Evolutionary conservation across 306 rosid genomes (phyloP).

Genomic region (Lupinus albus): DNA sequence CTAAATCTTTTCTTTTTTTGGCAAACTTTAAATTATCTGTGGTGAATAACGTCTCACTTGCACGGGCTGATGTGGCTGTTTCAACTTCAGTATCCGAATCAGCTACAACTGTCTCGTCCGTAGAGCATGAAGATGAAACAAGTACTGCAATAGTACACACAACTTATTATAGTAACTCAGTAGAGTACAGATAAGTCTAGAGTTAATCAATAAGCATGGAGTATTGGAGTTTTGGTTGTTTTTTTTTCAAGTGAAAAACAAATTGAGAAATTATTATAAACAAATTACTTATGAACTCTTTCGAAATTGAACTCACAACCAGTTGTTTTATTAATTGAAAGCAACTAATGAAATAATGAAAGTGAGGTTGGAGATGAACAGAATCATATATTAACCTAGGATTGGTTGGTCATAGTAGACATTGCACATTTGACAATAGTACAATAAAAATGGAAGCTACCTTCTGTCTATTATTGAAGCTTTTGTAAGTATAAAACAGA

Average conservation of each 20-base stretch:
- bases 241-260: slow-evolving; percentile 13
- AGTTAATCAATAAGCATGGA: slow-evolving; percentile 3
- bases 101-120: slow-evolving; percentile 85
- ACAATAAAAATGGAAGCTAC: slow-evolving; percentile 23
- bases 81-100: slow-evolving; percentile 84
- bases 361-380: neutral
- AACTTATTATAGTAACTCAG: slow-evolving; percentile 25
- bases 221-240: slow-evolving; percentile 3
- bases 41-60: slow-evolving; percentile 40
- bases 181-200: slow-evolving; percentile 7
- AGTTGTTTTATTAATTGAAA: slow-evolving; percentile 4
- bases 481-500: slow-evolving; percentile 22
- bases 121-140: slow-evolving; percentile 86
- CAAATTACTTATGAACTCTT: neutral
- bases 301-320: neutral
- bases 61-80: slow-evolving; percentile 58
- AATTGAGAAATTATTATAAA: slow-evolving; percentile 8
- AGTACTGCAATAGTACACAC: slow-evolving; percentile 58
- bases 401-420: slow-evolving; percentile 9
- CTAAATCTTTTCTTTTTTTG: slow-evolving; percentile 35
- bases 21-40: slow-evolving; percentile 38
- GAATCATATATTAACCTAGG: neutral
- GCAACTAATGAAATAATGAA: neutral
- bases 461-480: slow-evolving; percentile 5
- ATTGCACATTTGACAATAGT: slow-evolving; percentile 11